Conservation (phyloP, 2,329 filamentous ascomycete species). For the Podosphaera aphanis region DNA sequence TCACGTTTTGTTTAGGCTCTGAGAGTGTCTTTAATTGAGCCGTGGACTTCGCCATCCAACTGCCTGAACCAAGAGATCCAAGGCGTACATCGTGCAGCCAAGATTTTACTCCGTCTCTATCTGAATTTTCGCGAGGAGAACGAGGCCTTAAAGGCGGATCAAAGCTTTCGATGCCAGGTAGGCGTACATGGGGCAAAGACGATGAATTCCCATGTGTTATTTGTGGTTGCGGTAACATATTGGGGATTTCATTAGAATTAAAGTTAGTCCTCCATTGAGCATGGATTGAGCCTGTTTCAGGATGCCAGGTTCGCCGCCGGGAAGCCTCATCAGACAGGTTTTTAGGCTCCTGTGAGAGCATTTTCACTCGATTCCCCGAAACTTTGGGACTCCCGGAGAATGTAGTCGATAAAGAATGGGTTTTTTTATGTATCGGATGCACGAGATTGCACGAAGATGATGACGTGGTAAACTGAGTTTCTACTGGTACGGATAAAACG, state of each 20-base stretch:
- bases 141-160: constrained; percentile 44
- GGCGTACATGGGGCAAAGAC: constrained; percentile 29
- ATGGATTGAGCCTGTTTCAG: constrained; percentile 28
- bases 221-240: constrained; percentile 9
- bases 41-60: too few species aligned
- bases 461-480: constrained; percentile 44
- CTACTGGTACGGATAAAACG: constrained; percentile 40
- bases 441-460: constrained; percentile 13
- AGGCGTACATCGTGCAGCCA: constrained; percentile 32
- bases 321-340: constrained; percentile 48
- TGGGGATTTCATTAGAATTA: not conserved
- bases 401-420: constrained; percentile 33
- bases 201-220: constrained; percentile 23
- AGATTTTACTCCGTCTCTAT: constrained; percentile 35
- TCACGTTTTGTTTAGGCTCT: constrained; percentile 17
- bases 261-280: not conserved
- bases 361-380: constrained; percentile 29
- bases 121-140: constrained; percentile 46
- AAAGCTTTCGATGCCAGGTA: constrained; percentile 84
- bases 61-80: constrained; percentile 16
- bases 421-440: constrained; percentile 26
- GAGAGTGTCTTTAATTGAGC: constrained; percentile 13
- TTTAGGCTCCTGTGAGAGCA: constrained; percentile 41
- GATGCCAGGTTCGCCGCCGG: constrained; percentile 77
- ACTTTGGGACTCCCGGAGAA: constrained; percentile 44